Percentiles rank a stretch among this genome's conserved stretches.
These are phyloP conservation scores for Globisporangium acanthophoron DNA, from an alignment of 352 stramenopile species.

Conservation along the genomic window DNA sequence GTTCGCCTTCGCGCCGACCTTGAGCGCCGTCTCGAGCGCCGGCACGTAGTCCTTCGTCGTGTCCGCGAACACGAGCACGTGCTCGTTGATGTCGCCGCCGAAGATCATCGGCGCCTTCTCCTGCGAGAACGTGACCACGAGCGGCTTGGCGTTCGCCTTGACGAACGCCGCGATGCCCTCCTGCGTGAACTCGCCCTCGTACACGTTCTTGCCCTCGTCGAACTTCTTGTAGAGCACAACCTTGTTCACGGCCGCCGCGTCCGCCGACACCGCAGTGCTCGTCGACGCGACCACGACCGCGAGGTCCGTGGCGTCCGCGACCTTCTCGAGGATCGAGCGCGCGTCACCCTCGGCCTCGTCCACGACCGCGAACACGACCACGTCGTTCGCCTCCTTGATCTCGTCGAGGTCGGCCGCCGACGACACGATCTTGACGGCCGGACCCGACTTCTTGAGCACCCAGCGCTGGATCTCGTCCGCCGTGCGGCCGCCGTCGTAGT, in stretches of 20 bases:
- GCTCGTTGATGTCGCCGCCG: constrained; percentile 76
- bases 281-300: constrained; percentile 74
- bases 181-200: constrained; percentile 69
- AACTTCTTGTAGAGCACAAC: constrained; percentile 87
- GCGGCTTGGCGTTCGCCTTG: constrained; percentile 74
- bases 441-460: constrained; percentile 91
- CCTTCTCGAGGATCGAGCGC: constrained; percentile 66
- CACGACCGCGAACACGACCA: constrained; percentile 82
- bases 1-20: constrained; percentile 58
- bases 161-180: constrained; percentile 63
- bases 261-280: constrained; percentile 51
- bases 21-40: constrained; percentile 48
- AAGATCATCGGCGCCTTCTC: constrained; percentile 91
- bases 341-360: constrained; percentile 71
- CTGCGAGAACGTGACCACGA: constrained; percentile 89
- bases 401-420: constrained; percentile 62
- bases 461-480: constrained; percentile 85
- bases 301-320: constrained; percentile 69
- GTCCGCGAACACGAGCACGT: constrained; percentile 87
- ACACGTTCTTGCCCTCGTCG: constrained; percentile 78
- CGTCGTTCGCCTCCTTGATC: constrained; percentile 80
- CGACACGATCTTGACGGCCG: constrained; percentile 78
- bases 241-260: constrained; percentile 47
- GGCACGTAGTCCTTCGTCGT: constrained; percentile 58
- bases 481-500: constrained; percentile 85